Conservation (phyloP, 2,329 filamentous ascomycete species). For the Trichoderma semiorbis region DNA sequence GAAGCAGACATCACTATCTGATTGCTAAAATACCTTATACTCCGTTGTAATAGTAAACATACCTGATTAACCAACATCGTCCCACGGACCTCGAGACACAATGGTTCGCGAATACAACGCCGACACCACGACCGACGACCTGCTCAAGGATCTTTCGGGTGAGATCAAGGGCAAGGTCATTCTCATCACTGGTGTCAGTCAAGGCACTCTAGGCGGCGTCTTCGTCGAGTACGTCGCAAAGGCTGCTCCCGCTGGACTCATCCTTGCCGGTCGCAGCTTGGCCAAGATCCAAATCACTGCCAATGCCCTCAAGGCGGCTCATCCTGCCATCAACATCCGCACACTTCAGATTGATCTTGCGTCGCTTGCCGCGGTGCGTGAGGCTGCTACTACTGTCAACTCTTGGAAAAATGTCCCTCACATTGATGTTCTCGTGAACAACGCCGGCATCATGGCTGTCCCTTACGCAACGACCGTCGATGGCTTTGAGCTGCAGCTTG, state of each 20-base stretch:
- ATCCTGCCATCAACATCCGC: slow-evolving; percentile 33
- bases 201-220: slow-evolving; percentile 36
- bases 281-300: slow-evolving; percentile 38
- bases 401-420: slow-evolving; percentile 23
- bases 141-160: slow-evolving; percentile 22
- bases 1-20: not conserved
- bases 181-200: slow-evolving; percentile 41
- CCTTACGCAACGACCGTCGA: slow-evolving; percentile 34
- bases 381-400: slow-evolving; percentile 34
- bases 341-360: slow-evolving; percentile 37
- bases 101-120: slow-evolving; percentile 3
- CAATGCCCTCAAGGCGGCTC: slow-evolving; percentile 31
- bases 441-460: slow-evolving; percentile 41
- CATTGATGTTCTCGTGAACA: slow-evolving; percentile 42
- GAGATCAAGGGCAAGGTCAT: slow-evolving; percentile 33
- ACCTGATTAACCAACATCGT: not conserved
- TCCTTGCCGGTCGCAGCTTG: slow-evolving; percentile 44
- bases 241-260: slow-evolving; percentile 39
- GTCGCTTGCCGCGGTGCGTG: slow-evolving; percentile 35
- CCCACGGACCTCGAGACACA: not conserved
- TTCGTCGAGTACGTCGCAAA: slow-evolving; percentile 39
- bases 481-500: slow-evolving; percentile 36
- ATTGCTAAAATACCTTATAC: not conserved
- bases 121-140: slow-evolving; percentile 22
- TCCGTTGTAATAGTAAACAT: not conserved